These are phyloP conservation scores for Quercus glauca DNA, from an alignment of 306 rosid genomes.

Conservation along the genomic window DNA sequence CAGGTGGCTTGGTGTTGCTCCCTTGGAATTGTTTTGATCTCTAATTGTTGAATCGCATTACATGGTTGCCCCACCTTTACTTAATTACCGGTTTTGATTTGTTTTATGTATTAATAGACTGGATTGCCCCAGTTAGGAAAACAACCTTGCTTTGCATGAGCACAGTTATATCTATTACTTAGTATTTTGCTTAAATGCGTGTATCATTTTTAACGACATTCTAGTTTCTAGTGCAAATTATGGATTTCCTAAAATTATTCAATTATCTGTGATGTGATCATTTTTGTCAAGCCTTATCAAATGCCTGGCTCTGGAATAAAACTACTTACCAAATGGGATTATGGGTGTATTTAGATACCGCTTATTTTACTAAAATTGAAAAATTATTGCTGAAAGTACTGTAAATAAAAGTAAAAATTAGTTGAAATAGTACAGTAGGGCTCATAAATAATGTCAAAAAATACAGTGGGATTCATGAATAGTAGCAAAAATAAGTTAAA, in stretches of 20 bases:
- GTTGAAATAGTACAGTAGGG: no score
- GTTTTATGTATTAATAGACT: slow-evolving; percentile 46
- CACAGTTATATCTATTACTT: slow-evolving; percentile 31
- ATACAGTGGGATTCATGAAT: fast-evolving
- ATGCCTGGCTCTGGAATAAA: neutral
- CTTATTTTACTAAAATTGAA: no score
- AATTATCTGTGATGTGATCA: neutral
- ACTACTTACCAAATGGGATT: neutral
- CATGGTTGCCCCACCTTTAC: slow-evolving; percentile 48
- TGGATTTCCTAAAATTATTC: neutral
- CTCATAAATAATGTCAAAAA: no score
- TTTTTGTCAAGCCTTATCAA: neutral
- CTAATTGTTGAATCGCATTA: slow-evolving; percentile 49
- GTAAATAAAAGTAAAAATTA: no score
- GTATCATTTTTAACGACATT: neutral
- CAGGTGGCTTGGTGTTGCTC: slow-evolving; percentile 52
- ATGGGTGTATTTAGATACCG: no score
- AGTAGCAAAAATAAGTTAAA: no score
- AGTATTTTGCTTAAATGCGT: slow-evolving; percentile 22
- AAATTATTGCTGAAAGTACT: no score
- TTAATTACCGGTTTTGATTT: slow-evolving; percentile 31
- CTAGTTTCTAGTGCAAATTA: neutral
- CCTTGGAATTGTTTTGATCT: slow-evolving; percentile 57
- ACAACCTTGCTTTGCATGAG: slow-evolving; percentile 36
- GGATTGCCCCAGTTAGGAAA: slow-evolving; percentile 62